Conservation (phyloP, 106 monocot genomes). For the Platanthera guangdongensis region DNA sequence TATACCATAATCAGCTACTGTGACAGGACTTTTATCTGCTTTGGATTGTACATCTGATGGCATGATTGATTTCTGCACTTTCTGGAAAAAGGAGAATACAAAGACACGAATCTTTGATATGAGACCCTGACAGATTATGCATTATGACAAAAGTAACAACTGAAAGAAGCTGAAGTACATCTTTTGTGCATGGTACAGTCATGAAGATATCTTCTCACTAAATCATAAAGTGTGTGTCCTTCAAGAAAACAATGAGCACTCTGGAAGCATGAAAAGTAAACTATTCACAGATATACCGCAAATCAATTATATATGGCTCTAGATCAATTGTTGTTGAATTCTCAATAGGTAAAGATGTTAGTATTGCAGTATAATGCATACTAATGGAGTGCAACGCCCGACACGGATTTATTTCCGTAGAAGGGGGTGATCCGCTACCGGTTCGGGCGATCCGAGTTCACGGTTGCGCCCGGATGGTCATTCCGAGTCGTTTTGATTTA, state of each 20-base stretch:
- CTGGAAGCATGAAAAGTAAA: neutral
- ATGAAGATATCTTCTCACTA: neutral
- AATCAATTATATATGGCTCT: neutral
- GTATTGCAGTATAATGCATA: no score
- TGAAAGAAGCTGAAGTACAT: neutral
- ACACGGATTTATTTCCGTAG: no score
- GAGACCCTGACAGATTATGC: conserved; percentile 4
- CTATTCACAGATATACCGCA: neutral
- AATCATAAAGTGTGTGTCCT: neutral
- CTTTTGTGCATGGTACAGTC: neutral
- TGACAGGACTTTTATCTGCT: conserved; percentile 89
- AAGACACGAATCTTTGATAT: neutral
- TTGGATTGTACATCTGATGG: conserved; percentile 91
- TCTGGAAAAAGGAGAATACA: conserved; percentile 27
- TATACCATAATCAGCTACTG: conserved; percentile 99
- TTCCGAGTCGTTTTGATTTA: no score
- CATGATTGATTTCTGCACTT: conserved; percentile 63
- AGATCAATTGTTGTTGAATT: no score
- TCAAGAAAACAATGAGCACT: neutral
- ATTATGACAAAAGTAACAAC: neutral
- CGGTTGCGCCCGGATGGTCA: no score
- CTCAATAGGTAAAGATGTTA: no score
- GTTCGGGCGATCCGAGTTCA: no score
- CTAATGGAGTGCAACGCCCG: no score
- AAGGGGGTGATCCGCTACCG: no score